phyloP scores from a whole-genome alignment of 163 green algal species.

The Coccomyxa subellipsoidea region DNA sequence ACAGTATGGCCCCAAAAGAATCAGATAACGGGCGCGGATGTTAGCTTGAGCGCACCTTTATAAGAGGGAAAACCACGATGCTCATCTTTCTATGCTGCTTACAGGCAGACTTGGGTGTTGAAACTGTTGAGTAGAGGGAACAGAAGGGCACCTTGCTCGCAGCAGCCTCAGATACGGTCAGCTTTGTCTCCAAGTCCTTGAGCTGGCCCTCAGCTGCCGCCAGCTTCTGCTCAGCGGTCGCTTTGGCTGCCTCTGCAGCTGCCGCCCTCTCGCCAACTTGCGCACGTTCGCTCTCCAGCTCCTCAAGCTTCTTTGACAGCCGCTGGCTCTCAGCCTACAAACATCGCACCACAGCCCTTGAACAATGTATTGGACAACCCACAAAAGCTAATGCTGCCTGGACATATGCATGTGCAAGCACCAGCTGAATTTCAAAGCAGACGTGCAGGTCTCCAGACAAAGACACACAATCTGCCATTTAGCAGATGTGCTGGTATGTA shows the following conservation, averaged over 20 bases:
- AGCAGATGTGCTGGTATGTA: too few species aligned
- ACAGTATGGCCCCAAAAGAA: background rate
- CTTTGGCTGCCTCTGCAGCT: background rate
- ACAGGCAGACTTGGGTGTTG: too few species aligned
- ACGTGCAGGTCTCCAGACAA: background rate
- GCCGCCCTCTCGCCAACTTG: background rate
- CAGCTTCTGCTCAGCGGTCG: background rate
- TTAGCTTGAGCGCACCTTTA: too few species aligned
- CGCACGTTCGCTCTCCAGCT: background rate
- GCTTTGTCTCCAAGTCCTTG: background rate
- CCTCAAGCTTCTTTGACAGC: background rate
- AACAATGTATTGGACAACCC: too few species aligned
- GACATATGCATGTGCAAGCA: background rate
- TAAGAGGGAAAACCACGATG: too few species aligned
- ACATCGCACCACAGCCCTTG: background rate
- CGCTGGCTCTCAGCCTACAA: background rate
- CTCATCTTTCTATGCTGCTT: too few species aligned
- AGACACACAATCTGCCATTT: too few species aligned
- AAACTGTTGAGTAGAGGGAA: too few species aligned
- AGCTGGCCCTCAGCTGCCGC: background rate
- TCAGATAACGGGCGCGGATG: too few species aligned
- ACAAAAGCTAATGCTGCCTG: too few species aligned
- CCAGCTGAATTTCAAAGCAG: background rate
- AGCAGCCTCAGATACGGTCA: background rate
- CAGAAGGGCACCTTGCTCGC: background rate